Evolutionary conservation across 2,329 filamentous ascomycete species (phyloP), one percentile per base, ranked within the genome.

Genomic region (Fusarium sp.): DNA sequence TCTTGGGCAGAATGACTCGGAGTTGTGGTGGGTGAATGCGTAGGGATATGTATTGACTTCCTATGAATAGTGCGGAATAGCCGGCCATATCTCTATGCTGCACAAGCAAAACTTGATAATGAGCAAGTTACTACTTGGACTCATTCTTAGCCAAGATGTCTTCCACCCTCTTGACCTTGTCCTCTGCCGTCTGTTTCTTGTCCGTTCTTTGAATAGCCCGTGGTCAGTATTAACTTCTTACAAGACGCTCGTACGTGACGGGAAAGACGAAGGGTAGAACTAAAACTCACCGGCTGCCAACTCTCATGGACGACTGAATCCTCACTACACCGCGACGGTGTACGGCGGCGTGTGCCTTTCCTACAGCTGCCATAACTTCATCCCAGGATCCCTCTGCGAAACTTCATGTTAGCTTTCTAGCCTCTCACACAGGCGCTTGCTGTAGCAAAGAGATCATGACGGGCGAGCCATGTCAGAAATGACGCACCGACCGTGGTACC

Each of bases 241-340:
- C 11, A 20, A 33, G 15, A 18, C n/a, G 20, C 33, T 13, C 42
- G 18, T 15, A 34, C 14, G n/a, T 34, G 22, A 26, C 22, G 6
- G 14, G 36, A 42, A 20, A 26, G 31, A 22, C n/a, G 20, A 26
- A 15, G 34, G 20, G 38, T 14, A 14, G n/a, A 11, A 11, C 8
- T 11, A n/a, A 31, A 54, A 81, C 85, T 76, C 72, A 91, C 91
- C 91, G 89, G 28, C 92, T 92, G 2, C 95, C 95, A 43, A 94
- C 90, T 14, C 95, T 86, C 82, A 98, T 95, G 77, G 95, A 94
- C 28, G 90, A 92, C 84, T 98, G 95, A 40, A 98, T 92, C 56
- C 96, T 85, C 63, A 92, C 85, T 34, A 94, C 88, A n/a, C 94
- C 94, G 63, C 89, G 87, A 63, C 89, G 81, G 77, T 97, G 94